These are phyloP conservation scores for Rhypophila decipiens DNA, from an alignment of 495 filamentous ascomycete species.

Conservation along the genomic window DNA sequence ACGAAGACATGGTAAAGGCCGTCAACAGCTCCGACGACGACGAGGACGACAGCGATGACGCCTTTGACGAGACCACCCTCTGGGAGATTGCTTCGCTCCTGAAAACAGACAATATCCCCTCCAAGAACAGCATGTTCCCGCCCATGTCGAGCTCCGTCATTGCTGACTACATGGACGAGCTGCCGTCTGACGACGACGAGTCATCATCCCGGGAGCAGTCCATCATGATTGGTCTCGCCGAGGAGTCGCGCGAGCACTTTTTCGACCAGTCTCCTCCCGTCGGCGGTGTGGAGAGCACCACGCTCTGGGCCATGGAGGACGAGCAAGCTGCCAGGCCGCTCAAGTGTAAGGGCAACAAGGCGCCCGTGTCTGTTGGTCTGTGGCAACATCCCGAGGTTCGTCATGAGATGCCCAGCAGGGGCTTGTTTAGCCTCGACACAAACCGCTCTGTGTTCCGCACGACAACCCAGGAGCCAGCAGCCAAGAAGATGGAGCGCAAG, in stretches of 20 bases:
- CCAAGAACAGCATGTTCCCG: conserved; percentile 38
- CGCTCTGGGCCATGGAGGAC: conserved; percentile 20
- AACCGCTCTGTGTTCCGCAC: conserved; percentile 21
- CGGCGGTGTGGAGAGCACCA: conserved; percentile 18
- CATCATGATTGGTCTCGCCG: conserved; percentile 24
- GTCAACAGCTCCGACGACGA: conserved; percentile 29
- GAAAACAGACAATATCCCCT: conserved; percentile 38
- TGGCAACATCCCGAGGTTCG: background rate
- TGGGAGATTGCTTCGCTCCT: conserved; percentile 54
- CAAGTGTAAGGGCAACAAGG: conserved; percentile 11
- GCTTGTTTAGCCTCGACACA: conserved; percentile 16
- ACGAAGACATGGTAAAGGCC: conserved; percentile 26
- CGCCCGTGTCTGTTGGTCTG: background rate
- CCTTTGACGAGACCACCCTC: conserved; percentile 49
- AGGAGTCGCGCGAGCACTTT: conserved; percentile 17
- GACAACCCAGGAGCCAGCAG: conserved; percentile 28
- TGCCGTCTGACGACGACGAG: conserved; percentile 27
- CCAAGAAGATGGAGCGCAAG: conserved; percentile 22
- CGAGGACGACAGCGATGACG: conserved; percentile 39
- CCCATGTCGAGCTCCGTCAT: conserved; percentile 13
- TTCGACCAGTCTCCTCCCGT: conserved; percentile 12
- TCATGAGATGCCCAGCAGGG: background rate
- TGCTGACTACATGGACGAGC: conserved; percentile 23
- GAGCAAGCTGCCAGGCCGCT: no score
- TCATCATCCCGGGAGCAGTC: conserved; percentile 19